phyloP scores from a whole-genome alignment of 2,329 filamentous ascomycete genomes.

The Fusarium pilosicola region DNA sequence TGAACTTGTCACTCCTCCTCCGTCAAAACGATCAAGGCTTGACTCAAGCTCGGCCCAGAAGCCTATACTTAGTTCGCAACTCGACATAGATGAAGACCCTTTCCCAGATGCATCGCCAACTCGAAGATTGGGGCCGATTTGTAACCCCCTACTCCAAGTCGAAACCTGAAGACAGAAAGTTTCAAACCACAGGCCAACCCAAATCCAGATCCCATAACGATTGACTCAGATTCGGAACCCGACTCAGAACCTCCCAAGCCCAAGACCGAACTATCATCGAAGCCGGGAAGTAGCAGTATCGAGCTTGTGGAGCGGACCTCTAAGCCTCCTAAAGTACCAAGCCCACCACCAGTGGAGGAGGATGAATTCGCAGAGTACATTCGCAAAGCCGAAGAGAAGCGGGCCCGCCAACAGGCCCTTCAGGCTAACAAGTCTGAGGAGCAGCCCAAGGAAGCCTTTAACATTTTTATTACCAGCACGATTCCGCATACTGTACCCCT shows the following conservation, averaged over 20 bases:
- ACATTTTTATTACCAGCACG: constrained; percentile 66
- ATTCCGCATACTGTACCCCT: constrained; percentile 67
- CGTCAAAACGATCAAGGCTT: constrained; percentile 52
- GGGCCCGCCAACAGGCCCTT: constrained; percentile 42
- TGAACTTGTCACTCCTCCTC: constrained; percentile 50
- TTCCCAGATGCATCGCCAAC: constrained; percentile 39
- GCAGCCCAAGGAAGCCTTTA: constrained; percentile 40
- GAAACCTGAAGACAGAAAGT: constrained; percentile 4
- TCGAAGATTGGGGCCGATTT: constrained; percentile 19
- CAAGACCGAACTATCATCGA: neutral
- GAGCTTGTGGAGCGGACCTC: constrained; percentile 14
- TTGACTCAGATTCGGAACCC: constrained; percentile 50
- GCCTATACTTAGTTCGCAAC: constrained; percentile 22
- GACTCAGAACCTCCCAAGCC: constrained; percentile 30
- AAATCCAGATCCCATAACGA: constrained; percentile 32
- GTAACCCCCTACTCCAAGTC: constrained; percentile 8
- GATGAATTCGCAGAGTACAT: constrained; percentile 60
- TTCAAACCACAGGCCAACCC: neutral
- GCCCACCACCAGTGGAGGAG: constrained; percentile 40
- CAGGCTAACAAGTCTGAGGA: constrained; percentile 18
- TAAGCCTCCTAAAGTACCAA: constrained; percentile 6
- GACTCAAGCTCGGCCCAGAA: constrained; percentile 36
- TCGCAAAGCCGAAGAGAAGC: constrained; percentile 51
- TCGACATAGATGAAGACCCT: constrained; percentile 17
- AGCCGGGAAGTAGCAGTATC: constrained; percentile 20